Evolutionary conservation across 2,329 filamentous ascomycete species (phyloP), one percentile per base, ranked within the genome.

Genomic region (Penicillium sp.): DNA sequence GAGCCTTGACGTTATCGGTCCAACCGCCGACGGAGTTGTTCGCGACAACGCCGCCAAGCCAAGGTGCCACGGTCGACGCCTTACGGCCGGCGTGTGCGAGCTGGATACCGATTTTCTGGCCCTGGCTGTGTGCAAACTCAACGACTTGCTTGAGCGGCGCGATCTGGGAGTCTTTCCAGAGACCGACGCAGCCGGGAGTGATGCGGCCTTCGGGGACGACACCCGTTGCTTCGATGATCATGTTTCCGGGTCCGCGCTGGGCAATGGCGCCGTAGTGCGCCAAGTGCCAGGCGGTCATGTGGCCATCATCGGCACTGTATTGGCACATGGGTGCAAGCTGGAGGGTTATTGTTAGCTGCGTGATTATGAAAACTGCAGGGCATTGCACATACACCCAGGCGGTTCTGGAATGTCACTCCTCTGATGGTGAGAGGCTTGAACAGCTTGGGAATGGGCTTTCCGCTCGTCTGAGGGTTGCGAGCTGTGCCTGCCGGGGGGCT

Each of bases 161-260:
- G 57, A 92, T 88, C 72, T 97, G 93, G 31, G 82, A 85, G 71
- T 97, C 92, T 59, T 88, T 81, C 92, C 92, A 97, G 14, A 97
- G 75, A 1, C 93, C 71, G 4, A 67, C 42, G 36, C 68, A 67
- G 38, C 64, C 59, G 1, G 91, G 90, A 0, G 89, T 88, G 76
- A 96, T 96, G 50, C 92, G 84, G 36, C 91, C 91, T 64, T 92
- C 86, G 12, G 90, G 77, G 4, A 84, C 78, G 0, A 96, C 88
- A 36, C 85, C 80, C 0, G 89, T 91, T 31, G 91, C 90, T 77
- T 96, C 92, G 55, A 93, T 80, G 54, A 92, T 84, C 53, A 88
- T 79, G 25, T 96, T 78, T 4, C 84, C 88, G 0, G 89, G 87
- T n/a, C 92, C 92, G 57, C 88, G 85, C 57, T 88, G 80, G 33